These are phyloP conservation scores for Colletotrichum falcatum DNA, from an alignment of 2,329 filamentous ascomycete genomes.

Conservation along the genomic window DNA sequence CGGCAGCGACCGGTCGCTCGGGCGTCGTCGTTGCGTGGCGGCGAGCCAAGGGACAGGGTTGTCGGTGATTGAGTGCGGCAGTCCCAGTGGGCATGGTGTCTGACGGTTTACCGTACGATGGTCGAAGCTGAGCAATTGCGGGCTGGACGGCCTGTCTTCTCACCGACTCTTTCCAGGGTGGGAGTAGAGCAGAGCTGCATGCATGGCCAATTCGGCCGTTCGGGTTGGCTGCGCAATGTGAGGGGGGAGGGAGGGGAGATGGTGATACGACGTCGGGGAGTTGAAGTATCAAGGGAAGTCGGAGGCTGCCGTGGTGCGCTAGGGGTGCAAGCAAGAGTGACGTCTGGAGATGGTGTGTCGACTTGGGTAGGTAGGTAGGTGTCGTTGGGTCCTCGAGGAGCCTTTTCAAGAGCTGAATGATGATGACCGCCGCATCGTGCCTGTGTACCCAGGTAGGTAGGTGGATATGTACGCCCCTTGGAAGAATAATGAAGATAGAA, in stretches of 20 bases:
- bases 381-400: neutral
- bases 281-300: neutral
- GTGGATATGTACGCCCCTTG: neutral
- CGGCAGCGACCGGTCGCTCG: neutral
- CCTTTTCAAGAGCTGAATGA: neutral
- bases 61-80: neutral
- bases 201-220: neutral
- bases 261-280: neutral
- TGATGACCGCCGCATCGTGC: neutral
- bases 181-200: neutral
- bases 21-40: neutral
- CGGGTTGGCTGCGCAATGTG: neutral
- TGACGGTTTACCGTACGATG: constrained; percentile 1
- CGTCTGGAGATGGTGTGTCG: no score
- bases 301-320: neutral
- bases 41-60: neutral
- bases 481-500: neutral
- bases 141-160: constrained; percentile 1
- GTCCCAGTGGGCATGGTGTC: constrained; percentile 9
- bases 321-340: neutral
- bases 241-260: neutral
- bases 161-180: constrained; percentile 27
- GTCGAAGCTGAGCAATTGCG: neutral
- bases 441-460: no score
- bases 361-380: no score